Evolutionary conservation across 2,329 filamentous ascomycete species (phyloP).

Genomic region (Paradendryphiella salina): DNA sequence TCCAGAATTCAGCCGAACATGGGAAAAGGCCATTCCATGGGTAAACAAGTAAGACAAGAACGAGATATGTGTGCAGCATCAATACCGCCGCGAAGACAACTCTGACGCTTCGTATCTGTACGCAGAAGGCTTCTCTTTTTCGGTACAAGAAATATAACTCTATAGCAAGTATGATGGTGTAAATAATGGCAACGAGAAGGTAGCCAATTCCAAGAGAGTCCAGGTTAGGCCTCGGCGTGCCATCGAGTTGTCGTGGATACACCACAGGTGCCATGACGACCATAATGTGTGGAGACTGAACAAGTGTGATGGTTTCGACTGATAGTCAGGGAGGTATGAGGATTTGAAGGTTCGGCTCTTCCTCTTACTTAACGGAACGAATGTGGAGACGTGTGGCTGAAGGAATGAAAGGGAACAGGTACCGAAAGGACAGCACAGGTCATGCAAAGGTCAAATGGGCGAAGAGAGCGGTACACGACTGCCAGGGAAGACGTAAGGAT

Average conservation of each 20-base stretch:
- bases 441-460: conserved; percentile 38
- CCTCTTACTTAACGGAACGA: conserved; percentile 32
- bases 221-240: conserved; percentile 32
- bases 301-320: conserved; percentile 14
- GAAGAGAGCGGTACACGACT: conserved; percentile 29
- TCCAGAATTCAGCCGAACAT: conserved; percentile 46
- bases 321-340: conserved; percentile 5
- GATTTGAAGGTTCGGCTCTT: conserved; percentile 30
- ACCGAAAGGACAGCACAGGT: conserved; percentile 29
- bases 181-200: conserved; percentile 38
- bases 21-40: conserved; percentile 43
- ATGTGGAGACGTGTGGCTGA: conserved; percentile 27
- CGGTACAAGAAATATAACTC: conserved; percentile 40
- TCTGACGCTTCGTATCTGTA: conserved; percentile 41
- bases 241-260: conserved; percentile 35
- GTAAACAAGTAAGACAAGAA: conserved; percentile 45
- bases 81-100: conserved; percentile 41
- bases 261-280: conserved; percentile 39
- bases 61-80: conserved; percentile 45
- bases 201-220: conserved; percentile 42
- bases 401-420: conserved; percentile 24
- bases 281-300: conserved; percentile 29
- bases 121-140: conserved; percentile 35
- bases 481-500: conserved; percentile 24
- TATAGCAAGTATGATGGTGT: conserved; percentile 37